Base-by-base conservation (phyloP, 441 rosid species). In the Raphanus hybrid region DNA sequence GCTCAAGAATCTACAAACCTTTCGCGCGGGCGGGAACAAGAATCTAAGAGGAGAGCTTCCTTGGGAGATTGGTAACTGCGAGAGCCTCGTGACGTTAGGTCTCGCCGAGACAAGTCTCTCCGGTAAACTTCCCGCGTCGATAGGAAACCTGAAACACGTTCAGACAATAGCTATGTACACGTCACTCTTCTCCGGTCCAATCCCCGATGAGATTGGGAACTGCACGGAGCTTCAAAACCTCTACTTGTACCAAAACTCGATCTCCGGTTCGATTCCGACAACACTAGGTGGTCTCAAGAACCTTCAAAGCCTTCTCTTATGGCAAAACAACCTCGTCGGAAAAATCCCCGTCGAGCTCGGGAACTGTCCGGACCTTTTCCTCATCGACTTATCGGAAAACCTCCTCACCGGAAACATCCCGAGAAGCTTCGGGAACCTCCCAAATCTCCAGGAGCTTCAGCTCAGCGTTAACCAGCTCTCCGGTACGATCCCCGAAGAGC, bases 21-120 rank as follows among this genome's bases (percentile, higher is more conserved):
- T 95, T 37, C 81, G 97, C 71, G 95, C 90, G 0, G 98, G 99
- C 12, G 99, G 99, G 64, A 95, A 95, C 74, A 91, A 88, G 69
- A 91, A 95, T 78, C 81, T 95, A 0, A 83, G 86, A 55, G 99
- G 99, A 3, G 93, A 91, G 90, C 83, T 93, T 77, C 97, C 98
- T 37, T 71, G 69, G 84, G 97, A 91, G 89, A 95, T 95, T 62
- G 98, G 98, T 0, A 91, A 90, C 70, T 95, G 97, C 88, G 86
- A 81, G 77, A 86, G 71, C 79, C 86, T 95, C 84, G 86, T 90
- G 11, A 82, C 91, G 66, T 75, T 95, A 82, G 99, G 99, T 74
- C 86, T 95, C 2, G 96, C 99, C 0, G 99, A 91, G 54, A 93
- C 99, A 62, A 82, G 95, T 86, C 84, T 95, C 84, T 91, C 97